Percentiles rank a stretch among this genome's conserved stretches.
These are phyloP conservation scores for Francoa sonchifolia DNA, from an alignment of 441 rosid genomes.

Conservation along the genomic window DNA sequence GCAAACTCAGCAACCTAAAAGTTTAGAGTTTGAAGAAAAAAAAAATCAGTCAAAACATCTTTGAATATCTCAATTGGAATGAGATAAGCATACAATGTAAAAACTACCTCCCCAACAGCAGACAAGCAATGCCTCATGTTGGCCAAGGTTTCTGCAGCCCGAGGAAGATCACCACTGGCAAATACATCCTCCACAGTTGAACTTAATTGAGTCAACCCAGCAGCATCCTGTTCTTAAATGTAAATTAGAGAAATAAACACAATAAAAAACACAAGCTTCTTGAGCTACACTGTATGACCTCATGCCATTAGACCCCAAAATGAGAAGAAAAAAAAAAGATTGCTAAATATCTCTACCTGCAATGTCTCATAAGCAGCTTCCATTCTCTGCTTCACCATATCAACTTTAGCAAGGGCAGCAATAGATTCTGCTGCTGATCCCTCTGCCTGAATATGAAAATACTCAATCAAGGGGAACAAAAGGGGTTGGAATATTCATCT, in stretches of 20 bases:
- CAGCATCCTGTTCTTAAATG: slow-evolving; percentile 60
- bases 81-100: no score
- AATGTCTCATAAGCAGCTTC: slow-evolving; percentile 86
- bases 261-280: slow-evolving; percentile 4
- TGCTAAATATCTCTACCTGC: slow-evolving; percentile 37
- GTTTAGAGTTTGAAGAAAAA: background rate
- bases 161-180: slow-evolving; percentile 95
- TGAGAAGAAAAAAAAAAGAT: background rate
- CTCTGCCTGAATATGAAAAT: slow-evolving; percentile 49
- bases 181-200: slow-evolving; percentile 98
- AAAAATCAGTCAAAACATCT: background rate
- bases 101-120: slow-evolving; percentile 97
- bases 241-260: background rate
- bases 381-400: slow-evolving; percentile 94
- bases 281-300: no score
- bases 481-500: no score
- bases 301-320: no score
- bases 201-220: slow-evolving; percentile 88
- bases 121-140: slow-evolving; percentile 97
- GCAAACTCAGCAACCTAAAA: slow-evolving; percentile 97
- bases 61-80: no score
- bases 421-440: slow-evolving; percentile 93
- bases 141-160: slow-evolving; percentile 97
- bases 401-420: slow-evolving; percentile 87
- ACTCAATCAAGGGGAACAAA: no score